phyloP scores from a whole-genome alignment of 345 rosid genomes.

The Camelina sativa region DNA sequence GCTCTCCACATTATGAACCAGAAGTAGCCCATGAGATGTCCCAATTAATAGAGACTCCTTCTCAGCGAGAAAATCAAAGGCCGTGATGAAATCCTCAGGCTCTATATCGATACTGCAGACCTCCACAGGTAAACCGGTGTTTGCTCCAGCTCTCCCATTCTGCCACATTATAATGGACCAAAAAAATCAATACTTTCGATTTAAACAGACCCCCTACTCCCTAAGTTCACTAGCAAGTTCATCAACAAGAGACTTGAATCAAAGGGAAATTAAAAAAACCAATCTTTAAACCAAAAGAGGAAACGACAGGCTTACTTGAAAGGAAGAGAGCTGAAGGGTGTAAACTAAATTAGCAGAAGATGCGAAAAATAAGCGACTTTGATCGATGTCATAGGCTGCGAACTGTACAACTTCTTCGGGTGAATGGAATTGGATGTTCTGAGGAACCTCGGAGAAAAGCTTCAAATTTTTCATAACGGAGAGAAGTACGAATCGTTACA shows the following conservation, averaged over 20 bases:
- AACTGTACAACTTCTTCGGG: conserved; percentile 58
- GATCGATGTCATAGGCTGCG: conserved; percentile 78
- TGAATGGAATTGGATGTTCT: conserved; percentile 61
- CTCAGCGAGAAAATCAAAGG: conserved; percentile 90
- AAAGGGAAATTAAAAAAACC: neutral
- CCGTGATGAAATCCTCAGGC: conserved; percentile 62
- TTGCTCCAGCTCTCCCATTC: conserved; percentile 57
- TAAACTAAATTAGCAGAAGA: conserved; percentile 68
- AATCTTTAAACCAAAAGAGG: conserved; percentile 15
- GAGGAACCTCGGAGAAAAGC: conserved; percentile 64
- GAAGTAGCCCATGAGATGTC: conserved; percentile 67
- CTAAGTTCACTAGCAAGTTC: conserved; percentile 18
- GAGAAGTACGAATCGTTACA: conserved; percentile 11
- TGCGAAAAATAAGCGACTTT: conserved; percentile 81
- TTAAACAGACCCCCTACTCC: conserved; percentile 6
- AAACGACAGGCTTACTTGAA: conserved; percentile 53
- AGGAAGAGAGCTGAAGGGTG: conserved; percentile 62
- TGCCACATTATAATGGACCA: conserved; percentile 35
- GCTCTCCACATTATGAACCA: conserved; percentile 65
- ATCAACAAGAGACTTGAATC: neutral
- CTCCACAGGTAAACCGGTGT: conserved; percentile 50
- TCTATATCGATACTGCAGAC: conserved; percentile 64
- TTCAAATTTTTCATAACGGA: conserved; percentile 72
- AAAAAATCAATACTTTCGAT: conserved; percentile 8
- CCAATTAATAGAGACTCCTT: conserved; percentile 87